phyloP scores from a whole-genome alignment of 2,329 filamentous ascomycete genomes.

The Didymella lethalis region DNA sequence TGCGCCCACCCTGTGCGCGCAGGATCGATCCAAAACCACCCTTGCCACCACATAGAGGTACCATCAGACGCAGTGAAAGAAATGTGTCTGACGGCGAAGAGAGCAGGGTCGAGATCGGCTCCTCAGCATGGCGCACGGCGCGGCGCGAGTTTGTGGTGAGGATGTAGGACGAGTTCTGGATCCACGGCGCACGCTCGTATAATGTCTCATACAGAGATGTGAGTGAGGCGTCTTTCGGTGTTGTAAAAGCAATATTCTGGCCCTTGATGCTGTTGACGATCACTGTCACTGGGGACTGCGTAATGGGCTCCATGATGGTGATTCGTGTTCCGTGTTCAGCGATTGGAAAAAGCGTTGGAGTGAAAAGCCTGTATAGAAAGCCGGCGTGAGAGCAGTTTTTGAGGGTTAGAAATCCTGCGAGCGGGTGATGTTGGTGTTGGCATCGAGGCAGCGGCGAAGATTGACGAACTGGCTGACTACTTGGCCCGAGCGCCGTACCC shows the following conservation, averaged over 20 bases:
- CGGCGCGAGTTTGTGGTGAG: conserved; percentile 84
- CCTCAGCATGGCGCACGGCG: conserved; percentile 65
- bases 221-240: conserved; percentile 72
- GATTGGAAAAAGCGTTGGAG: background rate
- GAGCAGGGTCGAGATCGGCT: conserved; percentile 69
- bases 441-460: conserved; percentile 13
- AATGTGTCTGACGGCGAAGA: conserved; percentile 68
- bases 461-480: conserved; percentile 5
- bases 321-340: background rate
- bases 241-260: conserved; percentile 80
- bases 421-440: conserved; percentile 8
- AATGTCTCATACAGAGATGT: conserved; percentile 72
- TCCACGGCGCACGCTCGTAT: conserved; percentile 65
- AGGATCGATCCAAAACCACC: conserved; percentile 98
- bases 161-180: conserved; percentile 67
- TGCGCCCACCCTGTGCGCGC: conserved; percentile 93
- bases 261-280: conserved; percentile 86
- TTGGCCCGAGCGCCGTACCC: conserved; percentile 19
- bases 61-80: conserved; percentile 80
- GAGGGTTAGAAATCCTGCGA: background rate
- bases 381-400: background rate
- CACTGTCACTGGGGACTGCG: conserved; percentile 57
- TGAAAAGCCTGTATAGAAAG: background rate
- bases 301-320: conserved; percentile 34
- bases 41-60: conserved; percentile 88